Base-by-base conservation (phyloP, 2,329 filamentous ascomycete species). In the Cladophialophora bantiana region DNA sequence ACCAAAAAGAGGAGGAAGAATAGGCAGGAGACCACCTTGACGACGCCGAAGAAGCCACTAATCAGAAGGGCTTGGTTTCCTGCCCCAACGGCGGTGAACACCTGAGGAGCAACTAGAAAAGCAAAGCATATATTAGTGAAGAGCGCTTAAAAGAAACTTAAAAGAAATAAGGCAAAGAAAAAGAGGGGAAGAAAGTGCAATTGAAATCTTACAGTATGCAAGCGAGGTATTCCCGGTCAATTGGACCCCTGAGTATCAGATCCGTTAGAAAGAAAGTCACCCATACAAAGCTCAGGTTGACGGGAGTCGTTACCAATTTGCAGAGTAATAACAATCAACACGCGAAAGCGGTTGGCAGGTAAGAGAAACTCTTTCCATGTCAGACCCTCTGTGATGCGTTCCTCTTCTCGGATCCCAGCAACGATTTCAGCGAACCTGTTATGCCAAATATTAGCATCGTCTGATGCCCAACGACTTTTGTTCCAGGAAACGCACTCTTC, bases 21-120 rank as follows among this genome's bases (percentile, higher is more conserved):
- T 13, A 77, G 65, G 55, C 82, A 82, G 3, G 82, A 80, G 0
- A 83, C 75, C 18, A 85, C 80, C 73, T 85, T 85, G 64, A 83
- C 80, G 9, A 84, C 75, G 3, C 83, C 83, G 53, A 85, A 85
- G 74, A 85, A 83, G 7, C 83, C 83, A 1, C 81, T 84, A 57
- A 85, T 78, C 2, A 85, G 75, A 40, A 83, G 80, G 36, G 77
- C 74, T 10, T 80, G 75, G 42, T 79, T 73, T 4, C 82, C 82
- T 5, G 82, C 82, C 2, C 83, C 83, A 7, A 85, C 80, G 3
- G 82, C 77, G 12, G 76, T 75, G 74, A 85, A 85, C 40, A 85
- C 81, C 70, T 85, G 83, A 0, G 81, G 83, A 1, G 82, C 82
- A 34, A 36, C 35, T 36, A 36, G 35, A 36, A 36, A 12, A 36